These are phyloP conservation scores for Oryza longistaminata DNA, from an alignment of 176 grass and related monocot genomes.

Conservation along the genomic window DNA sequence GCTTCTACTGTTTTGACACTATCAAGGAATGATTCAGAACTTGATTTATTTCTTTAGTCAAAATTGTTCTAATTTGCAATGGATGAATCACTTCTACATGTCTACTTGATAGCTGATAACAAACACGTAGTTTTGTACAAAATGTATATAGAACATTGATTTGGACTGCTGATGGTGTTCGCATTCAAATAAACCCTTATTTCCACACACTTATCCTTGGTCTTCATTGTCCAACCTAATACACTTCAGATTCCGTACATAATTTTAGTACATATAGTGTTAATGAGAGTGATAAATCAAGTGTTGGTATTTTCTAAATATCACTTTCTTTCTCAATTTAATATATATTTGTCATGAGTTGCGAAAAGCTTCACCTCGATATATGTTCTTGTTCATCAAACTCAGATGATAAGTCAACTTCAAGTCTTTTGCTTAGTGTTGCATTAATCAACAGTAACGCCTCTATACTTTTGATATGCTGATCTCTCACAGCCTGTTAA, in stretches of 20 bases:
- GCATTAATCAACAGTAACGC: not conserved
- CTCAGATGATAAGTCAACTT: constrained; percentile 4
- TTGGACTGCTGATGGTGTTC: not conserved
- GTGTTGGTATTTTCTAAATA: not conserved
- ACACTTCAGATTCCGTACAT: not conserved
- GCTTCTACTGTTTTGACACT: not conserved
- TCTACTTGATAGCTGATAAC: not conserved
- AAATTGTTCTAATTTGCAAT: not conserved
- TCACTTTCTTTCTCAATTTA: constrained; percentile 12
- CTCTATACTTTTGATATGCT: not conserved
- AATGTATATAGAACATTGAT: not conserved
- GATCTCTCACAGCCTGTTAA: constrained; percentile 27
- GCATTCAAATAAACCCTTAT: not conserved
- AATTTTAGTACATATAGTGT: constrained; percentile 7
- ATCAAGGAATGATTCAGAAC: not conserved
- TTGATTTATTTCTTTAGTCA: not conserved
- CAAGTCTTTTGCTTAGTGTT: constrained; percentile 9
- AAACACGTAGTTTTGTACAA: not conserved
- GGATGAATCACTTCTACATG: not conserved
- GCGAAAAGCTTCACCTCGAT: not conserved
- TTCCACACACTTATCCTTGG: not conserved
- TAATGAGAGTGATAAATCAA: not conserved
- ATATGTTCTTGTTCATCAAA: constrained; percentile 17
- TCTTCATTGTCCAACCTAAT: constrained; percentile 3
- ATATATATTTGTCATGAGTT: constrained; percentile 1